Percentiles rank a stretch among this genome's conserved stretches.
phyloP scores from a whole-genome alignment of 495 filamentous ascomycete species.

The Aspergillus kassunensis region DNA sequence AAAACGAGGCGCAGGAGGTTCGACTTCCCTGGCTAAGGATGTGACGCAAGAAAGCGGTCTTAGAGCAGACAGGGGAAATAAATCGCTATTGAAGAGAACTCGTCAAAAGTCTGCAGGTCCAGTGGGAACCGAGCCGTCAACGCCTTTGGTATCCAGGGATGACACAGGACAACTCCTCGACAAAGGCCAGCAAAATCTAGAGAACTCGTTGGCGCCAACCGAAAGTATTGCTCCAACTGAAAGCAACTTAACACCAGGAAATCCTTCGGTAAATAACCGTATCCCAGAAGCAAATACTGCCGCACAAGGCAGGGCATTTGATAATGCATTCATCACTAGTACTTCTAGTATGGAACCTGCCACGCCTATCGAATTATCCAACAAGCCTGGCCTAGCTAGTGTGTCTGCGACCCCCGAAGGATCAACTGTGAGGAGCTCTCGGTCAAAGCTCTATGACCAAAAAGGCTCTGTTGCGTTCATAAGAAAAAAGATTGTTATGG shows the following conservation, averaged over 20 bases:
- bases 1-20: background rate
- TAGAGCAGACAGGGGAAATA: background rate
- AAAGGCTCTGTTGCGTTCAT: constrained; percentile 45
- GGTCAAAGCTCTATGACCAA: constrained; percentile 17
- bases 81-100: constrained; percentile 3
- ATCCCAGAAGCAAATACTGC: background rate
- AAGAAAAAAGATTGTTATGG: constrained; percentile 61
- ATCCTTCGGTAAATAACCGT: background rate
- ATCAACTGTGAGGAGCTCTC: background rate
- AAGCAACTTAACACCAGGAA: too few species aligned
- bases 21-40: background rate
- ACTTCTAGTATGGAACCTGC: background rate
- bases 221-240: background rate
- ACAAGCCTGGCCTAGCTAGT: background rate
- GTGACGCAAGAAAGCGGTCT: background rate
- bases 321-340: background rate
- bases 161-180: background rate
- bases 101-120: background rate
- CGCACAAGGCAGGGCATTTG: background rate
- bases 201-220: too few species aligned
- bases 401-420: background rate
- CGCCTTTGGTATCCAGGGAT: background rate
- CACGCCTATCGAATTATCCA: background rate
- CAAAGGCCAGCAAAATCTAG: too few species aligned
- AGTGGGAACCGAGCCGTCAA: background rate